These are phyloP conservation scores for Trichophaea hybrida DNA, from an alignment of 2,329 filamentous ascomycete species.

Conservation along the genomic window DNA sequence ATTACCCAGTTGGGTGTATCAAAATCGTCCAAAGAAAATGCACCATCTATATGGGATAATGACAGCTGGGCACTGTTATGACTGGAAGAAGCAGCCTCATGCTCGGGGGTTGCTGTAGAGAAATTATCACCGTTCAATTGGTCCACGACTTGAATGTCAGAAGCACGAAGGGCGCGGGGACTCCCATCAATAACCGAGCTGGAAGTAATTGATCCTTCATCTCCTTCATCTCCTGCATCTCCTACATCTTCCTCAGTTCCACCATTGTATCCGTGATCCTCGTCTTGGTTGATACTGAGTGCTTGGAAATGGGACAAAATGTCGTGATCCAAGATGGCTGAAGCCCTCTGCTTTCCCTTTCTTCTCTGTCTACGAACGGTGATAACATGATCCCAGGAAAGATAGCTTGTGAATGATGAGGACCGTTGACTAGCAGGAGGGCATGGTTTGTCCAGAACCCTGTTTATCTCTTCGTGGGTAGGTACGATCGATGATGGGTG, in stretches of 20 bases:
- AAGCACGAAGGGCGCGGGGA: neutral
- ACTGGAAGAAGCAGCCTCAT: constrained; percentile 8
- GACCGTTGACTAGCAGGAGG: neutral
- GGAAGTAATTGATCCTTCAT: neutral
- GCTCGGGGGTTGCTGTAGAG: neutral
- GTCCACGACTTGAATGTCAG: too few species aligned
- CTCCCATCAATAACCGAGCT: neutral
- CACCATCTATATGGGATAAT: neutral
- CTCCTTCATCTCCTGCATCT: neutral
- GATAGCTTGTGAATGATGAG: neutral
- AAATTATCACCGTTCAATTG: neutral
- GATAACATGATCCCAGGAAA: constrained; percentile 14
- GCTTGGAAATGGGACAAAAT: neutral
- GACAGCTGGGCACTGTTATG: neutral
- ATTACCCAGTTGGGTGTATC: neutral
- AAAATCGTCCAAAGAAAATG: neutral
- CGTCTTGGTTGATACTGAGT: neutral
- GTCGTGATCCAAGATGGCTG: constrained; percentile 11
- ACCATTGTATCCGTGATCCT: neutral
- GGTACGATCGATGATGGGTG: constrained; percentile 21
- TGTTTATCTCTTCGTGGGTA: constrained; percentile 17
- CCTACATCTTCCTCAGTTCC: constrained; percentile 5
- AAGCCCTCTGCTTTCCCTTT: constrained; percentile 1
- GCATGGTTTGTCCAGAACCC: constrained; percentile 5
- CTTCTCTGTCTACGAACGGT: constrained; percentile 5